Evolutionary conservation across 306 rosid species (phyloP), one percentile per base, ranked within the genome.

Genomic region (Cucumis hystrix): DNA sequence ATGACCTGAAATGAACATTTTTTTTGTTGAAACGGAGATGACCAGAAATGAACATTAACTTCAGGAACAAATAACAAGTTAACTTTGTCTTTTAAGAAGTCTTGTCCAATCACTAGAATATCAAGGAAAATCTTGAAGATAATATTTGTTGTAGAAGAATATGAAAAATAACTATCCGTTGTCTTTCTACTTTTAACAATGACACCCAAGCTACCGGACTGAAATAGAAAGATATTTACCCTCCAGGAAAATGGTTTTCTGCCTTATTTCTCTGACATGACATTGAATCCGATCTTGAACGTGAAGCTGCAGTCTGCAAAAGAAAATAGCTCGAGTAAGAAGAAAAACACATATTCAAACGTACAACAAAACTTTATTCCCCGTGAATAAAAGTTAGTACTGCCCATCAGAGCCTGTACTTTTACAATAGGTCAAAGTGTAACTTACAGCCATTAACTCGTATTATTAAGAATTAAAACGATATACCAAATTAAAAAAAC

Each of bases 231-330:
- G 49, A 43, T 43, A 43, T 43, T 41, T 43, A 43, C 13, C 47
- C 76, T 67, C 79, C 65, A 30, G 45, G 62, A 76, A 64, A 54
- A 61, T 78, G 83, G 63, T 74, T 79, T 76, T 82, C 76, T 52
- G 75, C 78, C 72, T 83, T 64, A 83, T 83, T 81, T 74, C 56
- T 79, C 75, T 83, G 84, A 63, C 69, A 40, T 14, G 86, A 81
- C 61, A 80, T 77, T 41, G 40, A 71, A 79, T 82, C 84, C 57
- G 86, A 80, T 51, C 83, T 83, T 69, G 82, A 66, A 68, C 76
- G 60, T 75, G 41, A 54, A 61, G 84, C 84, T 81, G 80, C 63
- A 71, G 81, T 80, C 98, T 94, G 87, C 45, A 37, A 66, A 68
- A 82, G 33, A 82, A 61, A 56, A 77, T 80, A 78, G 69, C 74